Evolutionary conservation across 495 filamentous ascomycete species (phyloP), one percentile per base, ranked within the genome.

Genomic region (Glonium stellatum): DNA sequence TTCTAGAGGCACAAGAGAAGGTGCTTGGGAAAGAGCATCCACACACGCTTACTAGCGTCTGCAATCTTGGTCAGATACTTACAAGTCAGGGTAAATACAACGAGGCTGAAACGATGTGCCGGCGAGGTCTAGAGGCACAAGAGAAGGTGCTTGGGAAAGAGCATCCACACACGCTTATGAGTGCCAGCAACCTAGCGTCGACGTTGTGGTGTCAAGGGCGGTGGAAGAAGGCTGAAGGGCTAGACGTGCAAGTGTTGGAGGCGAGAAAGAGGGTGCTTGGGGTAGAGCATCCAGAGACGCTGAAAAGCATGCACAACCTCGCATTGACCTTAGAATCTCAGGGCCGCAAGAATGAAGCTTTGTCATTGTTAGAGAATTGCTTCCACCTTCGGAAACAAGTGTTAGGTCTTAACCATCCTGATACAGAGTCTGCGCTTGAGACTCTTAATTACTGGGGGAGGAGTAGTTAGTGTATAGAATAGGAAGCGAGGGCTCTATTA

Each of bases 181-280:
- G 59, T 19, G 51, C 58, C 36, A 31, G 15, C n/a, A 51, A 54
- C 19, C 10, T 58, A 19, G 55, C 39, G 39, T 54, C 51, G 25
- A 39, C 31, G 25, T 62, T 55, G 36, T 3, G 42, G 41, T 37
- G 34, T 10, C 55, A 63, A 49, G 66, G 60, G 21, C 60, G 60
- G 39, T 58, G 23, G 22, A 61, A 56, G 54, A 52, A 69, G 61
- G 65, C 66, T 6, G 66, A 67, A 54, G 15, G 34, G n/a, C 51
- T 54, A 23, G 8, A 25, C 9, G 22, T 23, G 51, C 51, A 54
- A 34, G 51, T 54, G 19, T 9, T 54, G 8, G 51, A 21, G 23
- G 18, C 51, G 15, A 54, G 23, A 31, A 34, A 31, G 51, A 54
- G 23, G 51, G 51, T 54, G 18, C 51, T 54, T 54, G 22, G 51